These are phyloP conservation scores for Penicillium atrosanguineum DNA, from an alignment of 495 filamentous ascomycete genomes.

Conservation along the genomic window DNA sequence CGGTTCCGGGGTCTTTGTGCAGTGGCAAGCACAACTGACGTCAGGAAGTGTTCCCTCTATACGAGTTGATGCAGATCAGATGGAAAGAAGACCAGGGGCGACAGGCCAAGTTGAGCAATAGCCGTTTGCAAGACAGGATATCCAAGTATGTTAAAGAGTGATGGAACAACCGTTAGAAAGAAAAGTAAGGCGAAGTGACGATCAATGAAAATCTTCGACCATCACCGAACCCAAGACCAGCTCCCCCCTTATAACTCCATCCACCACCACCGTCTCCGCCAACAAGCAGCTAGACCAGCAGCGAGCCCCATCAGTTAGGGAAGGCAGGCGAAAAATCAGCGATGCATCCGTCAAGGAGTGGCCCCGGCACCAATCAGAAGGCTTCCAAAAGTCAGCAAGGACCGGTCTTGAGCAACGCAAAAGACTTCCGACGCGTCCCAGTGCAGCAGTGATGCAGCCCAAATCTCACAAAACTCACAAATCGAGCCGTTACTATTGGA, in stretches of 20 bases:
- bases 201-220: slow-evolving; percentile 1
- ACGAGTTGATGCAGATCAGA: background rate
- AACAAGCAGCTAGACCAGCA: background rate
- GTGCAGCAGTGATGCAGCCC: background rate
- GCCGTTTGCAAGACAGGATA: background rate
- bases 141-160: slow-evolving; percentile 2
- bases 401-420: background rate
- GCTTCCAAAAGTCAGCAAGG: slow-evolving; percentile 18
- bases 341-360: slow-evolving; percentile 3
- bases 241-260: background rate
- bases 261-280: background rate
- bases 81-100: background rate
- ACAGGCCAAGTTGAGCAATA: background rate
- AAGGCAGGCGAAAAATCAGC: slow-evolving; percentile 12
- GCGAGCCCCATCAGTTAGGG: background rate
- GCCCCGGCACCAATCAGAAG: slow-evolving; percentile 15
- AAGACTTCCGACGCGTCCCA: background rate
- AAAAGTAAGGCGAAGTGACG: background rate
- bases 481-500: slow-evolving; percentile 11
- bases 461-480: background rate
- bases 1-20: background rate
- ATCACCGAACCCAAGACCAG: background rate
- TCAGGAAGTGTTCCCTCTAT: slow-evolving; percentile 2
- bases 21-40: slow-evolving; percentile 11
- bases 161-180: background rate